Base-by-base conservation (phyloP, 1,139 yeast species). In the Magnusiomyces suaveolens region DNA sequence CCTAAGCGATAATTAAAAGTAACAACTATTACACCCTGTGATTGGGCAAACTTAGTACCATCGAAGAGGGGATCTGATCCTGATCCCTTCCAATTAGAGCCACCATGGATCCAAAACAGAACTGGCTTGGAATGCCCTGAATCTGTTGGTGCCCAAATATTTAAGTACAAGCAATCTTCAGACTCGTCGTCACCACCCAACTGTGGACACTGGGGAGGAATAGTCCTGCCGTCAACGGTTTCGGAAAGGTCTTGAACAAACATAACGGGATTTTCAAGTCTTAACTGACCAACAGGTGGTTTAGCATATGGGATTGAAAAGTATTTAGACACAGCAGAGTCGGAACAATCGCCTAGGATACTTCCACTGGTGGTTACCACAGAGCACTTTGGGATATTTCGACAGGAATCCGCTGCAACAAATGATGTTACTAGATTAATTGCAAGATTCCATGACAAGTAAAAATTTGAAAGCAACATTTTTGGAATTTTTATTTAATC, bases 31-130 rank as follows among this genome's bases (percentile, higher is more conserved):
- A 71, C 66, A 24, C 66, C 64, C 50, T 65, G 63, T 12, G 61
- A 59, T 32, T 60, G 54, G 1, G 71, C 69, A 23, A 71, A 61
- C 8, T 54, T 53, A 2, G 68, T 55, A 24, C 71, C 71, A 55
- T 71, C 66, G 55, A 68, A 65, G 2, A 63, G 61, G 3, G 69
- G 66, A 46, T 69, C 69, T 4, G 65, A 58, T 32, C 66, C 60
- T 1, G 71, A 65, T 1, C 73, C 72, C 18, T 55, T 59, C 10
- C 56, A 39, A 54, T 69, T 70, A 0, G 73, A 69, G n/a, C 75
- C 75, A 3, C 75, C 75, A 54, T 70, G 70, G 48, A 72, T 62
- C 73, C 73, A 71, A n/a, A 67, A 60, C 59, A 67, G 61, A n/a
- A 67, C 71, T 1, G 71, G 69, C 21, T 59, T 55, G 25, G 50